Evolutionary conservation across 192 early-diverging fungal genomes (phyloP).

Genomic region (Coemansia sp.): DNA sequence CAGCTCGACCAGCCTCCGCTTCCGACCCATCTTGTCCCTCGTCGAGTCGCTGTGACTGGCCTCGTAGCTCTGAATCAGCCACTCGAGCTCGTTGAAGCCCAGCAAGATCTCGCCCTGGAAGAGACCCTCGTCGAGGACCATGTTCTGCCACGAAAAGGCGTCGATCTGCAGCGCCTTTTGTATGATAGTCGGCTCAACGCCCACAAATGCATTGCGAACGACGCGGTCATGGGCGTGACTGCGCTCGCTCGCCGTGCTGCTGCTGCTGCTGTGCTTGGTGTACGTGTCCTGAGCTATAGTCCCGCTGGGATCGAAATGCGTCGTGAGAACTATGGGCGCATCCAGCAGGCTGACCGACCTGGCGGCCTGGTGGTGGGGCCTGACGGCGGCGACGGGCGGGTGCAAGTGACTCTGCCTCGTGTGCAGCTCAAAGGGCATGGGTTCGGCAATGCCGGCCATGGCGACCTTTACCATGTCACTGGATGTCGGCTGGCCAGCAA

Average conservation of each 20-base stretch:
- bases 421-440: constrained; percentile 37
- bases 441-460: constrained; percentile 47
- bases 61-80: constrained; percentile 45
- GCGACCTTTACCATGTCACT: constrained; percentile 38
- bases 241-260: background rate
- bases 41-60: background rate
- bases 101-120: constrained; percentile 51
- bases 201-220: constrained; percentile 7
- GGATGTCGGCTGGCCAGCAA: constrained; percentile 29
- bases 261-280: background rate
- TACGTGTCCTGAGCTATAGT: background rate
- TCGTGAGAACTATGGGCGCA: constrained; percentile 43
- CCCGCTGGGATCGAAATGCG: constrained; percentile 18
- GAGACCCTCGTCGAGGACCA: constrained; percentile 36
- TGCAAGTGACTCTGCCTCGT: background rate
- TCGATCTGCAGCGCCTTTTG: constrained; percentile 49
- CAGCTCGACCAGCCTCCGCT: constrained; percentile 34
- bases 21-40: background rate
- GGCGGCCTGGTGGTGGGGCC: background rate
- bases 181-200: constrained; percentile 29
- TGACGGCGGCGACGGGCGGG: background rate
- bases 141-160: constrained; percentile 46
- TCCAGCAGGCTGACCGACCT: constrained; percentile 36
- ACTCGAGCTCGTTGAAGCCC: constrained; percentile 51
- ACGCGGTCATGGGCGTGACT: constrained; percentile 14